Evolutionary conservation across 108 stramenopile species (phyloP).

Genomic region (Bacterosira constricta): DNA sequence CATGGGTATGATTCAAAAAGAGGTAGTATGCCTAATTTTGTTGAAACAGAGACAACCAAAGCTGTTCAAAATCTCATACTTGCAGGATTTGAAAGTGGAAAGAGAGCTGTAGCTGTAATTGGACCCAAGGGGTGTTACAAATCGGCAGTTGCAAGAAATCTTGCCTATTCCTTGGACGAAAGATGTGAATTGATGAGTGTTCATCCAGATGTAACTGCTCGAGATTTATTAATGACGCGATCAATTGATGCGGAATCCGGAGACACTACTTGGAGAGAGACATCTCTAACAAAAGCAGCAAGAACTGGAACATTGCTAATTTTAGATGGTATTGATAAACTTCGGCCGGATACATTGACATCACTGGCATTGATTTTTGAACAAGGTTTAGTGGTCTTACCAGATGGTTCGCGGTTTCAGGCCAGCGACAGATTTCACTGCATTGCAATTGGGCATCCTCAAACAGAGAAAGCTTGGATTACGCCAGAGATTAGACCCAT

Average conservation of each 20-base stretch:
- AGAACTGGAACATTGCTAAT: conserved; percentile 55
- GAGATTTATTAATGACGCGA: conserved; percentile 79
- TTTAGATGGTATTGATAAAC: conserved; percentile 87
- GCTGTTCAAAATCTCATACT: conserved; percentile 48
- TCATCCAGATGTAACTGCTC: conserved; percentile 73
- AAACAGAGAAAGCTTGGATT: conserved; percentile 57
- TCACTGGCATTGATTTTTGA: conserved; percentile 57
- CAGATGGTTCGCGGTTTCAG: conserved; percentile 63
- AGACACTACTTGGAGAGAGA: conserved; percentile 77
- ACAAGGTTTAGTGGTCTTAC: conserved; percentile 58
- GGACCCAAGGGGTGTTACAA: conserved; percentile 81
- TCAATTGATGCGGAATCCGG: conserved; percentile 66
- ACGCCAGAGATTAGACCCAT: conserved; percentile 56
- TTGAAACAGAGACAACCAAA: conserved; percentile 50
- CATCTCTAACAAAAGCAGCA: conserved; percentile 76
- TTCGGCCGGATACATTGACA: conserved; percentile 66
- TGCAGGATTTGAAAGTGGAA: conserved; percentile 58
- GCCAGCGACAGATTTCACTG: conserved; percentile 32
- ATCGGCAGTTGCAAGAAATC: conserved; percentile 50
- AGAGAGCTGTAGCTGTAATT: conserved; percentile 60
- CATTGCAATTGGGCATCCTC: conserved; percentile 59
- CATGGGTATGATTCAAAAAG: neutral
- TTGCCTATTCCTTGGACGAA: conserved; percentile 56
- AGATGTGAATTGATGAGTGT: conserved; percentile 62
- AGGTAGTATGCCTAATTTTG: conserved; percentile 9